These are phyloP conservation scores for Trichoderma gracile DNA, from an alignment of 2,329 filamentous ascomycete genomes.

Conservation along the genomic window DNA sequence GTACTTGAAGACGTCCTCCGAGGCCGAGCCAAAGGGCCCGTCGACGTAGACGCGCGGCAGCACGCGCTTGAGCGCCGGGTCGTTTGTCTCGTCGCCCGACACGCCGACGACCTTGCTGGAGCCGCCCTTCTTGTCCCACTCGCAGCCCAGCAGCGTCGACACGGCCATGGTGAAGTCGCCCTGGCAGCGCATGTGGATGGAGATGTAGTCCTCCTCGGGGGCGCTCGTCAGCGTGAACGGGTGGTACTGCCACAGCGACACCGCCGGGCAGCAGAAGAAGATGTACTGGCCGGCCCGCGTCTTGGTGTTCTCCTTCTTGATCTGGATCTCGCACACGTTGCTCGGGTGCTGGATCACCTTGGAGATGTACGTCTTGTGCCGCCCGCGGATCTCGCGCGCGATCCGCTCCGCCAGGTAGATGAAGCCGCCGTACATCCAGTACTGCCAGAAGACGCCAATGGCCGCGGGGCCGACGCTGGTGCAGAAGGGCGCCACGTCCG, in stretches of 20 bases:
- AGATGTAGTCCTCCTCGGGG: slow-evolving; percentile 88
- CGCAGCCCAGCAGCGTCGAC: slow-evolving; percentile 71
- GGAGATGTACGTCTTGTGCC: slow-evolving; percentile 81
- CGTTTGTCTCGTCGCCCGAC: slow-evolving; percentile 61
- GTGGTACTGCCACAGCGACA: slow-evolving; percentile 87
- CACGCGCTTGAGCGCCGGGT: slow-evolving; percentile 70
- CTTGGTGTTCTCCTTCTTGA: slow-evolving; percentile 86
- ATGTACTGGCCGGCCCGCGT: slow-evolving; percentile 84
- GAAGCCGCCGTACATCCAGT: slow-evolving; percentile 83
- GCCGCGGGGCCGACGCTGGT: slow-evolving; percentile 64
- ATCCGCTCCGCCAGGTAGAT: slow-evolving; percentile 78
- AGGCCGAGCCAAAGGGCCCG: slow-evolving; percentile 81
- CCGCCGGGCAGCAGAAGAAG: slow-evolving; percentile 82
- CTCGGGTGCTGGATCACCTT: slow-evolving; percentile 89
- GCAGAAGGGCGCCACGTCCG: slow-evolving; percentile 78
- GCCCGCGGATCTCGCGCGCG: slow-evolving; percentile 74
- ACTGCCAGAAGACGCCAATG: slow-evolving; percentile 83
- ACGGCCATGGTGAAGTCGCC: slow-evolving; percentile 77
- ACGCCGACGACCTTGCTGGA: slow-evolving; percentile 70
- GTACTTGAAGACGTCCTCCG: slow-evolving; percentile 88
- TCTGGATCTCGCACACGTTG: slow-evolving; percentile 87
- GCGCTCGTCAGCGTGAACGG: slow-evolving; percentile 85
- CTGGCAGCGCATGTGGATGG: slow-evolving; percentile 79
- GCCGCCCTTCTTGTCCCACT: slow-evolving; percentile 58
- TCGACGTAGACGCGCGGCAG: slow-evolving; percentile 81